These are phyloP conservation scores for Rhypophila decipiens DNA, from an alignment of 495 filamentous ascomycete genomes.

Conservation along the genomic window DNA sequence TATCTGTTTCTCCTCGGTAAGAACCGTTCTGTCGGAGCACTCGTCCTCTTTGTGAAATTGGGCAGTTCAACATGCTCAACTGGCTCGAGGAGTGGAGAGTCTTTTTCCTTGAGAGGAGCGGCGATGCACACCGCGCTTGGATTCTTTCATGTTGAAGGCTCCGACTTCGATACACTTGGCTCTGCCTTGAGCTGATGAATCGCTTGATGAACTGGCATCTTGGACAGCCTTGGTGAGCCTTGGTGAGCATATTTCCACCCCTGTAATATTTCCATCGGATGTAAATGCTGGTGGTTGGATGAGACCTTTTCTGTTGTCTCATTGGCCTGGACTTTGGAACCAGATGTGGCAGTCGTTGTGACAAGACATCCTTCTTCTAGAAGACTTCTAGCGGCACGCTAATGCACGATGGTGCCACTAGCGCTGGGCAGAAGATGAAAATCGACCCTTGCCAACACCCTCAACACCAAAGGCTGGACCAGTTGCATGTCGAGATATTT, in stretches of 20 bases:
- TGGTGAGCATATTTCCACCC: too few species aligned
- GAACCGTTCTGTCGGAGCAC: constrained; percentile 1
- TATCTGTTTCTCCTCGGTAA: too few species aligned
- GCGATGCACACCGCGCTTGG: too few species aligned
- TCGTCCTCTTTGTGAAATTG: too few species aligned
- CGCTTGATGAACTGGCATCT: too few species aligned
- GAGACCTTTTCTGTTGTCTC: constrained; percentile 1
- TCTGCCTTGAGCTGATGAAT: too few species aligned
- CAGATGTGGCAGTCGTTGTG: constrained; percentile 10
- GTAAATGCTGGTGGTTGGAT: constrained; percentile 1
- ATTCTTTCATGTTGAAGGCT: too few species aligned
- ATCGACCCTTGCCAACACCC: not conserved
- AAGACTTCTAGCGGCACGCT: constrained; percentile 27
- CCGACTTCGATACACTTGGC: too few species aligned
- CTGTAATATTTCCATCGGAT: not conserved
- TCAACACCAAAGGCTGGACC: constrained; percentile 1
- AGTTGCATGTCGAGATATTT: not conserved
- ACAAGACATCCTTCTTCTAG: constrained; percentile 31
- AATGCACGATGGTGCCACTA: constrained; percentile 12
- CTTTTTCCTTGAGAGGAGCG: too few species aligned
- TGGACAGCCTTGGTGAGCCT: too few species aligned
- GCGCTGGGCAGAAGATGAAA: not conserved
- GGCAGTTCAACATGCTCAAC: too few species aligned
- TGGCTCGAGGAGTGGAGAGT: too few species aligned
- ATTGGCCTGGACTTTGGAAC: constrained; percentile 21